These are phyloP conservation scores for Isabelozyma heimii DNA, from an alignment of 805 yeast species.

Conservation along the genomic window DNA sequence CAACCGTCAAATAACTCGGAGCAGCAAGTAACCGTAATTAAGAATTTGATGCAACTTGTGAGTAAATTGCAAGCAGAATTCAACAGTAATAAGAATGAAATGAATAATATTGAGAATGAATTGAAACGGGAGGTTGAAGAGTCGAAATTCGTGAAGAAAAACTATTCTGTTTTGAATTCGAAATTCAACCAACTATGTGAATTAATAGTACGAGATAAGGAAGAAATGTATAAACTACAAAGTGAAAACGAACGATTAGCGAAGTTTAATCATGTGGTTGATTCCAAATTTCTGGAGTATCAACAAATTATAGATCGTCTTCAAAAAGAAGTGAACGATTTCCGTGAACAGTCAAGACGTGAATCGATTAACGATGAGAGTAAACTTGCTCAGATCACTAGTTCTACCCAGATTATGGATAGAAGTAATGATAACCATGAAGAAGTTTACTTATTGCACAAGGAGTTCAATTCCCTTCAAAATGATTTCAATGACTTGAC, in stretches of 20 bases:
- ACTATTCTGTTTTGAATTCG: slow-evolving; percentile 14
- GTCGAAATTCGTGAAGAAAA: slow-evolving; percentile 16
- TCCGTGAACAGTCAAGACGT: slow-evolving; percentile 10
- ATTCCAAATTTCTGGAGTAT: slow-evolving; percentile 26
- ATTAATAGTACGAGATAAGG: slow-evolving; percentile 4
- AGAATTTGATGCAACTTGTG: slow-evolving; percentile 9
- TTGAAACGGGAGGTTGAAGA: slow-evolving; percentile 20
- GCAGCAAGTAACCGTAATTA: slow-evolving; percentile 1
- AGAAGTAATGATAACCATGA: slow-evolving; percentile 14
- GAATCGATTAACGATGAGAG: background rate
- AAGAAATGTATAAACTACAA: slow-evolving; percentile 6
- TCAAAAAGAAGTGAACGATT: slow-evolving; percentile 29
- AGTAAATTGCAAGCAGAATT: slow-evolving; percentile 20
- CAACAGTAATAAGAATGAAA: slow-evolving; percentile 15
- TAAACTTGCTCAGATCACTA: slow-evolving; percentile 1
- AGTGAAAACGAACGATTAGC: slow-evolving; percentile 17
- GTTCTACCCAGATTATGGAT: slow-evolving; percentile 9
- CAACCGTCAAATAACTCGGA: background rate
- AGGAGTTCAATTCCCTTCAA: slow-evolving; percentile 14
- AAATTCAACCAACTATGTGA: slow-evolving; percentile 17
- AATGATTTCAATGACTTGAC: slow-evolving; percentile 12
- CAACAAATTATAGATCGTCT: slow-evolving; percentile 27
- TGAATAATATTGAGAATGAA: slow-evolving; percentile 16
- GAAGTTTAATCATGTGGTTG: slow-evolving; percentile 15
- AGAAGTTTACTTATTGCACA: slow-evolving; percentile 9